A percentile compares a stretch with the other conserved stretches of the same genome.
Conservation (phyloP, 306 rosid species). For the Hippophae gyantsensis region DNA sequence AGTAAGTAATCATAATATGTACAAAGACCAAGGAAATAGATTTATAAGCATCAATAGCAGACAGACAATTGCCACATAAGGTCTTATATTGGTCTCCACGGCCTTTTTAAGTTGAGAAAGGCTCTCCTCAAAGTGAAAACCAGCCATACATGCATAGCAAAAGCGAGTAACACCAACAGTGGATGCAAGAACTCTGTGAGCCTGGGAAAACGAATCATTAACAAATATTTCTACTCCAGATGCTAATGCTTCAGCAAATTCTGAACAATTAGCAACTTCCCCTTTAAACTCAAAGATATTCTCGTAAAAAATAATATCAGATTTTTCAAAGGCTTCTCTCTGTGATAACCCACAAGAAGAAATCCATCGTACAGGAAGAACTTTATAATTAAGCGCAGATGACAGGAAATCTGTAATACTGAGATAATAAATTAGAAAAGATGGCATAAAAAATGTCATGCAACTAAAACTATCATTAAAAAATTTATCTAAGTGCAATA, state of each 20-base stretch:
- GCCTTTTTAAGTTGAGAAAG: constrained; percentile 38
- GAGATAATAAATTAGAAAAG: constrained; percentile 10
- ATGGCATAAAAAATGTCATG: neutral
- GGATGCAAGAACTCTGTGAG: constrained; percentile 81
- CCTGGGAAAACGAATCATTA: constrained; percentile 66
- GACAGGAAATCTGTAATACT: constrained; percentile 49
- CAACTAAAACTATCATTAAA: no score
- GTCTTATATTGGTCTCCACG: constrained; percentile 37
- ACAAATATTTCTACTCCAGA: constrained; percentile 75
- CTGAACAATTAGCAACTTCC: constrained; percentile 69
- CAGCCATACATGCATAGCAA: constrained; percentile 65
- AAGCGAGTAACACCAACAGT: constrained; percentile 79
- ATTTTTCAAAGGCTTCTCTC: constrained; percentile 33
- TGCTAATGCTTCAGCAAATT: constrained; percentile 51
- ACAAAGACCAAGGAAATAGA: neutral
- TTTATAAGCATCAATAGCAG: neutral
- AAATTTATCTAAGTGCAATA: no score
- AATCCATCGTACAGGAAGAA: constrained; percentile 39
- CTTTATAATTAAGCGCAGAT: constrained; percentile 39
- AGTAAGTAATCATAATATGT: neutral
- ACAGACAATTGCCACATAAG: constrained; percentile 83
- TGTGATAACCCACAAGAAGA: constrained; percentile 23
- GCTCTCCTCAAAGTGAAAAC: constrained; percentile 76
- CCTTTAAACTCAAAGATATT: constrained; percentile 61
- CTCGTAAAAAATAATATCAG: constrained; percentile 53